Base-by-base conservation (phyloP, 345 rosid species). In the Eucalyptus lansdowneana region DNA sequence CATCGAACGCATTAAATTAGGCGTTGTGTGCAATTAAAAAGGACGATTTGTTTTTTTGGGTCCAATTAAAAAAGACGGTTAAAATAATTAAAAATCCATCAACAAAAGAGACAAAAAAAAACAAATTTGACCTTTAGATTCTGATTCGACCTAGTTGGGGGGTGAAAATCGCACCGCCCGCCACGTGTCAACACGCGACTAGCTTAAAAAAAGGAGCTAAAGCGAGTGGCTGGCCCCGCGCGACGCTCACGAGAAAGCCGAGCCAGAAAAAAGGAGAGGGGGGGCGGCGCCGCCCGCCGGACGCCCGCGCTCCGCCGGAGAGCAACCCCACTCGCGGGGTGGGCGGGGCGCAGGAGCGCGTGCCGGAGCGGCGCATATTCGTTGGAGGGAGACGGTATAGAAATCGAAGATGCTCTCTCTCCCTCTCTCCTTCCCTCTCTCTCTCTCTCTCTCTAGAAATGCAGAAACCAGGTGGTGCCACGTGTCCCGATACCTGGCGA, bases 401-500 rank as follows among this genome's bases (percentile, higher is more conserved):
- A 91, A 76, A 90, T 58, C 19, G 89, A 47, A 88, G 89, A 76
- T 76, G 83, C 83, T 14, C 69, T 27, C 31, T 11, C 67, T 27
- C n/a, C 2, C 67, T 19, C 81, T 5, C 81, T 88, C 91, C 88
- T 53, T 51, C 53, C 17, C 51, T 50, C 50, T 13, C 50, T 50
- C 81, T 69, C n/a, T n/a, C n/a, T n/a, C 40, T 90, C 85, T 90
- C 91, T 89, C 60, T 69, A 56, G 92, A 65, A 91, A 69, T 69
- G 87, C 80, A 86, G 72, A 89, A 88, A 89, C 87, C 53, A 91
- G 90, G 91, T 80, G 76, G 81, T 91, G 97, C 95, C 98, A 95
- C 97, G 99, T 97, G 97, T 90, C 89, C 44, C 90, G 87, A 94
- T 93, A 92, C 95, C 95, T 94, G 98, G 96, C 95, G 88, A 44